Base-by-base conservation (phyloP, 1,139 yeast genomes). In the Nakaseomyces bracarensis region DNA sequence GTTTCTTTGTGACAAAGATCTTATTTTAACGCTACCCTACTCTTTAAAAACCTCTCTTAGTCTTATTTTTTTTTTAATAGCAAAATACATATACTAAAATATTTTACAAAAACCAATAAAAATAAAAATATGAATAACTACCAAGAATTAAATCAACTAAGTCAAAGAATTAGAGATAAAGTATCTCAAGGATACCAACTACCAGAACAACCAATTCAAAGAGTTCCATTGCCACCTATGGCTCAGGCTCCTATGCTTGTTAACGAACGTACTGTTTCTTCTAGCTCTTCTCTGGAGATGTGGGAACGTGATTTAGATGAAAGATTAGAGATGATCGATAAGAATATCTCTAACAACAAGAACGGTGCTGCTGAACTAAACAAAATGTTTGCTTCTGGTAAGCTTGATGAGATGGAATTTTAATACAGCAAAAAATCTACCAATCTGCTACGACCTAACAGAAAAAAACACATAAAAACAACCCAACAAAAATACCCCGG, bases 161-260 rank as follows among this genome's bases (percentile, higher is more conserved):
- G 43, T n/a, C 27, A 34, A 18, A 40, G 38, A 30, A 31, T 43
- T 21, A 40, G 43, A 22, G 20, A 19, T 9, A 34, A 34, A 7
- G 43, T 45, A 2, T 30, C 39, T 11, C 20, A 36, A 13, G 46
- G 47, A 36, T 58, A 43, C 43, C 54, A 33, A 49, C 49, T 20
- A n/a, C 41, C 39, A 11, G 21, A 19, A 18, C 38, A 35, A 4
- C 34, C 54, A 28, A 57, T 57, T 49, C 51, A 64, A 47, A 68
- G 86, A 53, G 72, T 71, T 3, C 79, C 82, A 1, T 61, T 80
- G 42, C 85, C 85, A 23, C 40, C 46, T 9, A 44, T 51, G 41
- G 46, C 45, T 25, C 45, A 46, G 33, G 49, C 55, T 1, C 60
- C 60, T 3, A 57, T 59, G 54, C 48, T 58, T 50, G 52, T 57